These are phyloP conservation scores for Euryodendron excelsum DNA, from an alignment of 148 eudicot species.

Conservation along the genomic window DNA sequence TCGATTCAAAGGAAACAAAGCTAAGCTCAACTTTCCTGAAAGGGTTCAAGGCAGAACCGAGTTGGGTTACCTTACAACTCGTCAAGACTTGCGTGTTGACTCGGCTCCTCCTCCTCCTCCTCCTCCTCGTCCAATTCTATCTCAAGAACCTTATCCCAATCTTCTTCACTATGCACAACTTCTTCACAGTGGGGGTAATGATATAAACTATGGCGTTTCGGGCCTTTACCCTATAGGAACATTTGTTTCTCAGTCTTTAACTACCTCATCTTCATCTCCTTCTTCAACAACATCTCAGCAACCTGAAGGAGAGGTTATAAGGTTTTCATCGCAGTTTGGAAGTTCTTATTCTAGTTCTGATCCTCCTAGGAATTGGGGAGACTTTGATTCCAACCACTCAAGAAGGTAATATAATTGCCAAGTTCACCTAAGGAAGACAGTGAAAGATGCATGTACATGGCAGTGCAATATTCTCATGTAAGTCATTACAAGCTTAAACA, in stretches of 20 bases:
- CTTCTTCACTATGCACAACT: not conserved
- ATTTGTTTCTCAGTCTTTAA: not conserved
- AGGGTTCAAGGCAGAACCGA: constrained; percentile 33
- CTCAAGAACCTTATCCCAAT: constrained; percentile 23
- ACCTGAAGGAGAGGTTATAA: not conserved
- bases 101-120: not conserved
- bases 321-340: not conserved
- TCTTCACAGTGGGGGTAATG: not conserved
- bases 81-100: not conserved
- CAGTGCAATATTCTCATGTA: constrained; percentile 5
- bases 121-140: not conserved
- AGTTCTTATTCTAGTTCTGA: constrained; percentile 29
- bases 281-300: not conserved
- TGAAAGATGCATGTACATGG: no score
- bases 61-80: not conserved
- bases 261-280: not conserved
- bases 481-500: no score
- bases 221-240: not conserved
- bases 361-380: not conserved
- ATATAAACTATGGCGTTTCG: not conserved
- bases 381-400: not conserved
- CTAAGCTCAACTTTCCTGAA: constrained; percentile 65
- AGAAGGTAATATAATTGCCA: no score
- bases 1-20: constrained; percentile 61
- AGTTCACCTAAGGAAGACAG: no score